Evolutionary conservation across 1,284 basidiomycete species (phyloP).

Genomic region (Ustilago tritici): DNA sequence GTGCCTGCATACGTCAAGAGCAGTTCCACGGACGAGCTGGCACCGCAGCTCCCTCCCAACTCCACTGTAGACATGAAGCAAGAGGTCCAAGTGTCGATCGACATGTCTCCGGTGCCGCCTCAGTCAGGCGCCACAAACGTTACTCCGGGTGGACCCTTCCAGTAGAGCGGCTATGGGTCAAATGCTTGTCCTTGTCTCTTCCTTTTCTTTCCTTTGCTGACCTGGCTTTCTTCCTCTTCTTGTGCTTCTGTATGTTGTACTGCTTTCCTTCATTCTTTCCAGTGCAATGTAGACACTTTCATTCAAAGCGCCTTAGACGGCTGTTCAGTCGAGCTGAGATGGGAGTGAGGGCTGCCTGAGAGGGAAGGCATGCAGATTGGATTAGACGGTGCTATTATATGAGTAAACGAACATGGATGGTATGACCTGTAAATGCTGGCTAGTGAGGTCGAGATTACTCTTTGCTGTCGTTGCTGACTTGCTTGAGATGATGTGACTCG

Average conservation of each 20-base stretch:
- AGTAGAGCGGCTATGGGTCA: background rate
- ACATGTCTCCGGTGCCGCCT: conserved; percentile 13
- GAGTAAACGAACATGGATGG: background rate
- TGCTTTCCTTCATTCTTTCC: background rate
- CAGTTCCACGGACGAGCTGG: background rate
- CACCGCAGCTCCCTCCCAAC: conserved; percentile 18
- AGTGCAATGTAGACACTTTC: conserved; percentile 21
- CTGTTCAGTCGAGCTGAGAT: background rate
- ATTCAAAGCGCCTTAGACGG: background rate
- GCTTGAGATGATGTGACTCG: conserved; percentile 36
- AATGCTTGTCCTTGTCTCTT: background rate
- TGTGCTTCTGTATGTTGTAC: conserved; percentile 1
- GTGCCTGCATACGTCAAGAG: conserved; percentile 24
- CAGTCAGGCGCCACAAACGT: background rate
- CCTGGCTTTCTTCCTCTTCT: background rate
- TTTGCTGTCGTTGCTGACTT: conserved; percentile 22
- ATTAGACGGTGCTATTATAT: background rate
- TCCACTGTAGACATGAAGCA: conserved; percentile 9
- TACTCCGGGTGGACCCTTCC: background rate
- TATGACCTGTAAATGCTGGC: background rate
- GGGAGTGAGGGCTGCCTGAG: background rate
- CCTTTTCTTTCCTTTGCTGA: background rate
- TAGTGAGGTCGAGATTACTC: background rate
- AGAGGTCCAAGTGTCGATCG: conserved; percentile 29
- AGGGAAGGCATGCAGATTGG: background rate